A percentile compares a stretch with the other conserved stretches of the same genome.
Evolutionary conservation across 2,329 filamentous ascomycete species (phyloP).

Genomic region (Aspergillus floridensis): DNA sequence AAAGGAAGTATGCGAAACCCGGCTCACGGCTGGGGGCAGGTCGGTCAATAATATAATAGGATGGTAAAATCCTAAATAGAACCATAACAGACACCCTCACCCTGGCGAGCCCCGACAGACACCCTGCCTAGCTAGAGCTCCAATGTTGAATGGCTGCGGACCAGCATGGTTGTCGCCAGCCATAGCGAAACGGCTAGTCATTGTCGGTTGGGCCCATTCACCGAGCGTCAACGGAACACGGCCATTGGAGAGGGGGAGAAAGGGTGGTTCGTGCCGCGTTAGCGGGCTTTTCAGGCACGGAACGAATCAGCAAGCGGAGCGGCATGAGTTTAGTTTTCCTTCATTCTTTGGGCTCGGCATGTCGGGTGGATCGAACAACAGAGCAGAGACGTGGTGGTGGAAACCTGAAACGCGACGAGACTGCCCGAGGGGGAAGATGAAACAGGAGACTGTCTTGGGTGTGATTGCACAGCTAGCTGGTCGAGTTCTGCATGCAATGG

Average conservation of each 20-base stretch:
- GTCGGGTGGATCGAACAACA: conserved; percentile 13
- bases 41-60: conserved; percentile 4
- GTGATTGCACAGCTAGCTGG: neutral
- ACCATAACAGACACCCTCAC: neutral
- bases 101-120: neutral
- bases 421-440: conserved; percentile 11
- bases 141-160: neutral
- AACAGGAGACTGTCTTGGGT: conserved; percentile 16
- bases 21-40: conserved; percentile 6
- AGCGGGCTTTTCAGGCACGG: neutral
- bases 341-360: conserved; percentile 21
- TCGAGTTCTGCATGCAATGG: neutral
- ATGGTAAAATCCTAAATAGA: neutral
- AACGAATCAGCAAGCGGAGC: conserved; percentile 14
- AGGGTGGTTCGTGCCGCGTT: conserved; percentile 1
- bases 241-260: conserved; percentile 1
- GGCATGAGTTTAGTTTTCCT: neutral
- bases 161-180: neutral
- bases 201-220: conserved; percentile 9
- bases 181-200: conserved; percentile 6
- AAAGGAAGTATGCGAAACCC: conserved; percentile 10
- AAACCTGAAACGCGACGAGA: conserved; percentile 17
- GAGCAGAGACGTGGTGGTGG: conserved; percentile 3
- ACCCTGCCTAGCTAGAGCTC: neutral
- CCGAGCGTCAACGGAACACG: neutral